Percentiles rank a stretch among this genome's conserved stretches.
These are phyloP conservation scores for Linum usitatissimum DNA, from an alignment of 345 rosid species.

Conservation along the genomic window DNA sequence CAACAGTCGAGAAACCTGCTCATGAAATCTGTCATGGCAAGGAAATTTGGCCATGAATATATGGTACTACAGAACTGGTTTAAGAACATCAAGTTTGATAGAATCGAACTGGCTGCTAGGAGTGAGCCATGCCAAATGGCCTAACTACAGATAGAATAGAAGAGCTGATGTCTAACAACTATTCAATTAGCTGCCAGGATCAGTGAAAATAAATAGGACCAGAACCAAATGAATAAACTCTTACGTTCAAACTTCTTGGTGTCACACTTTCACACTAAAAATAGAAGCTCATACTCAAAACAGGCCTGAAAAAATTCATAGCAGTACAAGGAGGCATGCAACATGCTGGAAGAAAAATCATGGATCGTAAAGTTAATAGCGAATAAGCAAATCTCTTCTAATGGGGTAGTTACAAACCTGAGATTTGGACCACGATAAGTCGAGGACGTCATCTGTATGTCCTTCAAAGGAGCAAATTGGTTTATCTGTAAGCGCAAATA, in stretches of 20 bases:
- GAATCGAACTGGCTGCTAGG: neutral
- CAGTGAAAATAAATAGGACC: too few relatives aligned
- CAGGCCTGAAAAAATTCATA: too few relatives aligned
- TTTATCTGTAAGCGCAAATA: constrained; percentile 74
- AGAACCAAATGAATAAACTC: too few relatives aligned
- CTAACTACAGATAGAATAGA: neutral
- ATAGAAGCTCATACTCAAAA: too few relatives aligned
- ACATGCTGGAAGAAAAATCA: neutral
- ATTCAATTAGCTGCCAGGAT: too few relatives aligned
- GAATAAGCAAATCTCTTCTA: neutral
- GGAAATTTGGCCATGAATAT: too few relatives aligned
- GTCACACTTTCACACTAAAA: too few relatives aligned
- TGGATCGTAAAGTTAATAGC: neutral
- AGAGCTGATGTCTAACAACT: neutral
- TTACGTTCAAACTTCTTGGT: too few relatives aligned
- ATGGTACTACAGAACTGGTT: neutral
- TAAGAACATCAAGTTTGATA: neutral
- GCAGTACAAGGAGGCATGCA: neutral
- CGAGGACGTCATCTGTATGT: constrained; percentile 79
- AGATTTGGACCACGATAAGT: constrained; percentile 97
- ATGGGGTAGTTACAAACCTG: constrained; percentile 44
- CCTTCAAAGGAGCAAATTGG: constrained; percentile 85
- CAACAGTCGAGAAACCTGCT: too few relatives aligned
- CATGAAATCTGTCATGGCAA: too few relatives aligned
- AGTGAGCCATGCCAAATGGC: neutral